A percentile compares a stretch with the other conserved stretches of the same genome.
Conservation (phyloP, 1,284 basidiomycete genomes). For the Ganoderma lucidum region DNA sequence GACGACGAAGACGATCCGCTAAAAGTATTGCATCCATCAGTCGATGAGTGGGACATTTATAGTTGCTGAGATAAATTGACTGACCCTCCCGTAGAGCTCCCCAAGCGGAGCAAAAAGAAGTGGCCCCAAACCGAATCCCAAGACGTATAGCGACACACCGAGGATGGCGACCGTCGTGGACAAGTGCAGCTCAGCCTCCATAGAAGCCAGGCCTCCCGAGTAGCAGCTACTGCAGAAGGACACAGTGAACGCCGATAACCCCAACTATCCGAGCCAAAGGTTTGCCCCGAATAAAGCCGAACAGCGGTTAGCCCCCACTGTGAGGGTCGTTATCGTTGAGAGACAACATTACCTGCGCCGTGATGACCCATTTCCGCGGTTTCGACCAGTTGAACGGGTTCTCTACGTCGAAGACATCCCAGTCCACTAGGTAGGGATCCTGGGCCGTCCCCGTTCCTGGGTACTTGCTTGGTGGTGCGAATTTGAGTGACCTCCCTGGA, state of each 20-base stretch:
- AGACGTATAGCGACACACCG: conserved; percentile 68
- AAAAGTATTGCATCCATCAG: not conserved
- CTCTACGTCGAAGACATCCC: conserved; percentile 61
- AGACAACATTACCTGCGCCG: conserved; percentile 52
- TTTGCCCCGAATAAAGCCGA: conserved; percentile 45
- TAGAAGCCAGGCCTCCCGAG: conserved; percentile 59
- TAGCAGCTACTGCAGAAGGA: conserved; percentile 71
- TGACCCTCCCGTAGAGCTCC: conserved; percentile 54
- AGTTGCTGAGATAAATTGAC: too few species aligned
- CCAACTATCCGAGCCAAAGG: conserved; percentile 38
- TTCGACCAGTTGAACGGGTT: conserved; percentile 73
- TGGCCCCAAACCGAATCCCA: conserved; percentile 55
- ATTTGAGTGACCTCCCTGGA: conserved; percentile 1
- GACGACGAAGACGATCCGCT: conserved; percentile 63
- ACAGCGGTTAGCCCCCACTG: not conserved
- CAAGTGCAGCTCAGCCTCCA: conserved; percentile 56
- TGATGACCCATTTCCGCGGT: conserved; percentile 59
- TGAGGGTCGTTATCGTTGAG: not conserved
- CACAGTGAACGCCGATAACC: conserved; percentile 59
- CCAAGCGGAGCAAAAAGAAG: conserved; percentile 58
- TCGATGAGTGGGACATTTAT: not conserved
- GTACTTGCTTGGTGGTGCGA: conserved; percentile 27
- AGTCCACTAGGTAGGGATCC: conserved; percentile 65
- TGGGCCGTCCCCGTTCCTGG: conserved; percentile 54
- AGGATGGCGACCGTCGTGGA: conserved; percentile 63